A percentile compares a stretch with the other conserved stretches of the same genome.
These are phyloP conservation scores for Triticum dicoccoides DNA, from an alignment of 176 grass and related monocot species.

Conservation along the genomic window DNA sequence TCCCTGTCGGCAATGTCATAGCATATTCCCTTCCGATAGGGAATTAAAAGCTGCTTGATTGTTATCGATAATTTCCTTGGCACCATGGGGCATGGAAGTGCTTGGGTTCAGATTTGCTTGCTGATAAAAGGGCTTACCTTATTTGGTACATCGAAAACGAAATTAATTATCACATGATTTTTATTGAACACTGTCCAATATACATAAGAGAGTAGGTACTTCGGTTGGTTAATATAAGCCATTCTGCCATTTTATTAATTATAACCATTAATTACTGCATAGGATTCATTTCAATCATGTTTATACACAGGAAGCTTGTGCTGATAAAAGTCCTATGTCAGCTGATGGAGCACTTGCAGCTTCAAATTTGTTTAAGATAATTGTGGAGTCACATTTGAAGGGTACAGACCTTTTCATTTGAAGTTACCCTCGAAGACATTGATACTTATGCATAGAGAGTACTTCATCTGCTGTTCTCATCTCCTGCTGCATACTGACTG, in stretches of 20 bases:
- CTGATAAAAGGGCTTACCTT: slow-evolving; percentile 8
- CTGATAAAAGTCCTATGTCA: slow-evolving; percentile 59
- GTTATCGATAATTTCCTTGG: background rate
- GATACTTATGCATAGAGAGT: slow-evolving; percentile 3
- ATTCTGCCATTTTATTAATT: slow-evolving; percentile 1
- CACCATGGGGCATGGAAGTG: background rate
- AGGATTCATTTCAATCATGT: slow-evolving; percentile 19
- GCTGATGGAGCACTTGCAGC: slow-evolving; percentile 72
- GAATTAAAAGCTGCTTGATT: slow-evolving; percentile 19
- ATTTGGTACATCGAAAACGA: background rate
- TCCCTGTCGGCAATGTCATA: background rate
- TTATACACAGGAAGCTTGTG: slow-evolving; percentile 51
- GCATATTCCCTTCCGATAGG: slow-evolving; percentile 6
- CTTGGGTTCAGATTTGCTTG: slow-evolving; percentile 7
- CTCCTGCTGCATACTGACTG: slow-evolving; percentile 29
- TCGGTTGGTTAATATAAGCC: background rate
- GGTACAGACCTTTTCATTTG: slow-evolving; percentile 50
- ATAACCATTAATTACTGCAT: background rate
- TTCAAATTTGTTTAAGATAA: slow-evolving; percentile 85
- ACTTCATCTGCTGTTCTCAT: slow-evolving; percentile 20
- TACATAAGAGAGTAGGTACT: background rate
- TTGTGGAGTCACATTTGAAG: slow-evolving; percentile 92
- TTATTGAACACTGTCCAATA: background rate
- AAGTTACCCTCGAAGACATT: slow-evolving; percentile 3
- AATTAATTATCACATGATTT: slow-evolving; percentile 21